A percentile compares a stretch with the other conserved stretches of the same genome.
Evolutionary conservation across 2,329 filamentous ascomycete genomes (phyloP).

Genomic region (Colletotrichum karsti): DNA sequence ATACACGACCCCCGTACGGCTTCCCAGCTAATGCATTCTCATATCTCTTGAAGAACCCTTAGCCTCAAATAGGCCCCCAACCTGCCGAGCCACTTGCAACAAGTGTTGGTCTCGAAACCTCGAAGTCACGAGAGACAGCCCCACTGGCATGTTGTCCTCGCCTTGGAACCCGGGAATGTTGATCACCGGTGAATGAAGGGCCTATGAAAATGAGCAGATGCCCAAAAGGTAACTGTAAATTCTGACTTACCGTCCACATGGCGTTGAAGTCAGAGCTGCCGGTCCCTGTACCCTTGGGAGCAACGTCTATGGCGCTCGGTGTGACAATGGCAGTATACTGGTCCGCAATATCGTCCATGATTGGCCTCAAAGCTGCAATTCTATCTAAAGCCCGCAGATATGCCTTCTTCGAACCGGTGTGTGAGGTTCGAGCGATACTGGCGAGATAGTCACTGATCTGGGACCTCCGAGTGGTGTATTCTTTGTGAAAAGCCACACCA

Average conservation of each 20-base stretch:
- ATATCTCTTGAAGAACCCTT: slow-evolving; percentile 42
- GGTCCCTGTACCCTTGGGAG: slow-evolving; percentile 60
- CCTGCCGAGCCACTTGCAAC: slow-evolving; percentile 45
- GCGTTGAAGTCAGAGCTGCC: slow-evolving; percentile 57
- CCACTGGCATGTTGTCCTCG: slow-evolving; percentile 53
- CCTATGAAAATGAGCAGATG: slow-evolving; percentile 27
- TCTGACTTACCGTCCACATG: slow-evolving; percentile 53
- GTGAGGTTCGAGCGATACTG: background rate
- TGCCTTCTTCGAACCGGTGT: background rate
- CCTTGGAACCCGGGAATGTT: slow-evolving; percentile 65
- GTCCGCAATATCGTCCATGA: slow-evolving; percentile 59
- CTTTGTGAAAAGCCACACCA: background rate
- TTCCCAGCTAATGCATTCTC: too few relatives aligned
- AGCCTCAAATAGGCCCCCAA: slow-evolving; percentile 47
- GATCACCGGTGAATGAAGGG: slow-evolving; percentile 60
- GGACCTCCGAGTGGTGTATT: background rate
- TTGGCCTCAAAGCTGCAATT: slow-evolving; percentile 60
- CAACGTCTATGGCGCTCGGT: slow-evolving; percentile 68
- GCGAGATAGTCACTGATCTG: background rate
- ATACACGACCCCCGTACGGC: too few relatives aligned
- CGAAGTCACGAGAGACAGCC: slow-evolving; percentile 57
- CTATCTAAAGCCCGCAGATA: slow-evolving; percentile 49
- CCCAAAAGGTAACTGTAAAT: background rate
- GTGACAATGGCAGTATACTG: slow-evolving; percentile 64
- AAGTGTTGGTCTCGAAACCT: slow-evolving; percentile 54